These are phyloP conservation scores for Xylariales sp. DNA, from an alignment of 2,329 filamentous ascomycete genomes.

Conservation along the genomic window DNA sequence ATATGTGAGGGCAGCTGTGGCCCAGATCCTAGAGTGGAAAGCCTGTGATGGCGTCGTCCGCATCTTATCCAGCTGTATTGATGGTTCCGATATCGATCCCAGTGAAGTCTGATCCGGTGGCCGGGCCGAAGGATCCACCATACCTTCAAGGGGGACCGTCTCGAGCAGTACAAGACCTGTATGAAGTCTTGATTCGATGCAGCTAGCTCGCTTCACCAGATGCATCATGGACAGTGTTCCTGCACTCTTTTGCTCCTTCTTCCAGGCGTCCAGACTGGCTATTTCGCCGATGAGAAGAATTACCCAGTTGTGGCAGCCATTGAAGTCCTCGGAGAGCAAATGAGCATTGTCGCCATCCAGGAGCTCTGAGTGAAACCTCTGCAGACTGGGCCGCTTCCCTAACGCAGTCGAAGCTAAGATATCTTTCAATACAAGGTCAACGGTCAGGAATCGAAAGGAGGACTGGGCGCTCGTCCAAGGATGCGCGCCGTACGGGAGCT, in stretches of 20 bases:
- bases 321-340: conserved; percentile 43
- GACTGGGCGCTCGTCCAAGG: conserved; percentile 42
- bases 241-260: conserved; percentile 38
- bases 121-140: conserved; percentile 11
- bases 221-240: conserved; percentile 37
- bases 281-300: conserved; percentile 51
- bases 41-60: conserved; percentile 10
- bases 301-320: conserved; percentile 55
- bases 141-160: neutral
- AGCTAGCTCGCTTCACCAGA: conserved; percentile 14
- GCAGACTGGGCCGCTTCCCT: conserved; percentile 35
- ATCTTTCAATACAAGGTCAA: conserved; percentile 43
- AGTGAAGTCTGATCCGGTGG: conserved; percentile 12
- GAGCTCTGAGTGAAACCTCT: conserved; percentile 33
- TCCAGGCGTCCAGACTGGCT: conserved; percentile 50
- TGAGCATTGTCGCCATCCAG: conserved; percentile 28
- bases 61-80: conserved; percentile 7
- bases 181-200: conserved; percentile 13
- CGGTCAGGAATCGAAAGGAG: conserved; percentile 42
- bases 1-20: conserved; percentile 20
- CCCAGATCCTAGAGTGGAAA: conserved; percentile 21
- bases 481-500: conserved; percentile 17
- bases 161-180: conserved; percentile 10
- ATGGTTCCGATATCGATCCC: conserved; percentile 10
- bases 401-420: conserved; percentile 44